Evolutionary conservation across 1,284 basidiomycete genomes (phyloP).

Genomic region (Sanghuangporus weigelae): DNA sequence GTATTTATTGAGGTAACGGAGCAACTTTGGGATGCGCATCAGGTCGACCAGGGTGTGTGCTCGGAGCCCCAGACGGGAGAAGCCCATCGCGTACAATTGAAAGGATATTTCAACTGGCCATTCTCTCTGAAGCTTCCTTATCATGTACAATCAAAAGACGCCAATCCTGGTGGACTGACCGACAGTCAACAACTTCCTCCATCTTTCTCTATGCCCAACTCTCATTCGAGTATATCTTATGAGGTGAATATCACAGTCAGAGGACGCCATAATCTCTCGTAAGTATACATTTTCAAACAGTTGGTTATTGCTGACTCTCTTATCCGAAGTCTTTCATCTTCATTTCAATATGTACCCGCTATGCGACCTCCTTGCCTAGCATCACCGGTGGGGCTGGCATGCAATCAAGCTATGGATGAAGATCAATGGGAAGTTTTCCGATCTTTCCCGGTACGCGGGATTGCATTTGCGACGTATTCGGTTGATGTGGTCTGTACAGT

Average conservation of each 20-base stretch:
- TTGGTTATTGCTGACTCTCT: background rate
- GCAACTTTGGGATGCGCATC: background rate
- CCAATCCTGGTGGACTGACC: background rate
- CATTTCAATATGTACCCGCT: constrained; percentile 3
- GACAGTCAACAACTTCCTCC: constrained; percentile 6
- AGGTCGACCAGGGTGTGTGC: background rate
- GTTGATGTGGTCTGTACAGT: constrained; percentile 9
- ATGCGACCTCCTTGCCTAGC: background rate
- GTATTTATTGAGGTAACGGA: background rate
- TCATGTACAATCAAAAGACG: background rate
- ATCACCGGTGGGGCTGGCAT: background rate
- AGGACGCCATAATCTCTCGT: background rate
- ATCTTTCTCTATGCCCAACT: background rate
- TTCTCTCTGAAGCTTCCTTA: constrained; percentile 6
- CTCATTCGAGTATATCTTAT: constrained; percentile 2
- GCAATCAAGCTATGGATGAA: background rate
- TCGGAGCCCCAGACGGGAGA: background rate
- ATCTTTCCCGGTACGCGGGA: constrained; percentile 4
- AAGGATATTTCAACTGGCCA: constrained; percentile 8
- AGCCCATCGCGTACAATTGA: background rate
- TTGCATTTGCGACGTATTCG: background rate
- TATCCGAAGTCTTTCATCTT: background rate
- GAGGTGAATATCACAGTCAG: constrained; percentile 3
- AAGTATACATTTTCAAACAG: background rate
- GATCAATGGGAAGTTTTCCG: constrained; percentile 9